Evolutionary conservation across 805 yeast genomes (phyloP).

Genomic region (Ogataea populi-albae): DNA sequence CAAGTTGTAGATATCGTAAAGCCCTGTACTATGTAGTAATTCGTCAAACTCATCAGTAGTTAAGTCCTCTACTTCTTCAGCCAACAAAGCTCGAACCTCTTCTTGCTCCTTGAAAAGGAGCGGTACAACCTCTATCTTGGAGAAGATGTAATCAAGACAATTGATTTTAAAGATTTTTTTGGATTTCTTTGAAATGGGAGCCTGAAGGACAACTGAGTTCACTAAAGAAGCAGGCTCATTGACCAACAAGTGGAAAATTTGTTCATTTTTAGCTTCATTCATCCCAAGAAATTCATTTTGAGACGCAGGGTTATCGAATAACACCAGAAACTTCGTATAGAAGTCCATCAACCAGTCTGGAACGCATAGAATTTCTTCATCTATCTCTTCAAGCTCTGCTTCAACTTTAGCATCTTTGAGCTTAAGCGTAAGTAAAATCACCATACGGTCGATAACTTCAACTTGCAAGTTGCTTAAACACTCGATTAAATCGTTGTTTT

Average conservation of each 20-base stretch:
- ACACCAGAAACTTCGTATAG: slow-evolving; percentile 54
- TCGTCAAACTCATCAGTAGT: slow-evolving; percentile 43
- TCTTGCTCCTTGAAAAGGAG: slow-evolving; percentile 39
- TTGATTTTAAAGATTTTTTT: slow-evolving; percentile 50
- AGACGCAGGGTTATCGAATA: slow-evolving; percentile 43
- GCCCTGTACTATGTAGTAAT: slow-evolving; percentile 49
- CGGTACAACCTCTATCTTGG: slow-evolving; percentile 49
- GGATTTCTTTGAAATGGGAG: slow-evolving; percentile 28
- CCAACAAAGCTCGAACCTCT: slow-evolving; percentile 35
- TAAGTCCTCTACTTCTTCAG: slow-evolving; percentile 37
- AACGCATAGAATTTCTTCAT: slow-evolving; percentile 58
- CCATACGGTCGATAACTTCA: slow-evolving; percentile 38
- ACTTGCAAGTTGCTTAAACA: slow-evolving; percentile 33
- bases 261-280: slow-evolving; percentile 32
- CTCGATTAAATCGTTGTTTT: slow-evolving; percentile 18
- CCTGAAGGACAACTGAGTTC: slow-evolving; percentile 19
- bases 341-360: slow-evolving; percentile 84
- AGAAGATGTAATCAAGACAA: slow-evolving; percentile 55
- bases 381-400: slow-evolving; percentile 33
- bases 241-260: slow-evolving; percentile 41
- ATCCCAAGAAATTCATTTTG: slow-evolving; percentile 41
- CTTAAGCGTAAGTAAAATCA: slow-evolving; percentile 38
- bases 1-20: slow-evolving; percentile 59
- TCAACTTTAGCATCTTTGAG: slow-evolving; percentile 31
- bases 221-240: slow-evolving; percentile 45